A percentile compares a stretch with the other conserved stretches of the same genome.
phyloP scores from a whole-genome alignment of 1,284 basidiomycete genomes.

The Heterobasidion irregulare region DNA sequence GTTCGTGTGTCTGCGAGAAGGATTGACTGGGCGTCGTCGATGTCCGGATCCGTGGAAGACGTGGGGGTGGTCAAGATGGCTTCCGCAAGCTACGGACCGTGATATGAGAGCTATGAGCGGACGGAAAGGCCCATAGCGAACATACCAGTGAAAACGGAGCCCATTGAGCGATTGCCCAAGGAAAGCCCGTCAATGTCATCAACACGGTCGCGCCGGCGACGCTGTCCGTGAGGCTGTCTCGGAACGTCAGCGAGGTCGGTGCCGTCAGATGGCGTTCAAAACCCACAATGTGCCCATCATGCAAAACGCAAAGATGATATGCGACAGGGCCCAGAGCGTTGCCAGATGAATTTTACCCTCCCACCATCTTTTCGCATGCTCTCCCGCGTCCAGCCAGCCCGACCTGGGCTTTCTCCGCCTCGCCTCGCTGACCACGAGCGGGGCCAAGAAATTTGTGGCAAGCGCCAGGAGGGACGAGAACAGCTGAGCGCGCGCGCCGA shows the following conservation, averaged over 20 bases:
- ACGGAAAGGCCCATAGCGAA: slow-evolving; percentile 5
- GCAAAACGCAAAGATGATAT: slow-evolving; percentile 58
- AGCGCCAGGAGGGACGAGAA: slow-evolving; percentile 70
- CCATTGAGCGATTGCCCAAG: slow-evolving; percentile 78
- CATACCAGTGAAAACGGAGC: slow-evolving; percentile 69
- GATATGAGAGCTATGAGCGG: not conserved
- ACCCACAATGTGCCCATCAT: slow-evolving; percentile 74
- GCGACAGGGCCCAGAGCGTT: slow-evolving; percentile 70
- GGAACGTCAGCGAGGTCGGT: slow-evolving; percentile 2
- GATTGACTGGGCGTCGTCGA: slow-evolving; percentile 38
- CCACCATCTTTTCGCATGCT: slow-evolving; percentile 14
- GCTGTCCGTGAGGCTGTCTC: slow-evolving; percentile 50
- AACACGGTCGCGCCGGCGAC: slow-evolving; percentile 57
- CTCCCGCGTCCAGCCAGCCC: not conserved
- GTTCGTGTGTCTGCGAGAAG: slow-evolving; percentile 35
- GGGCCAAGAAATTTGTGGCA: slow-evolving; percentile 61
- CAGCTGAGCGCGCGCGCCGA: slow-evolving; percentile 81
- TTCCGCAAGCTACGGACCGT: slow-evolving; percentile 48
- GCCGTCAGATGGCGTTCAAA: not conserved
- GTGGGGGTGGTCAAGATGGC: slow-evolving; percentile 45
- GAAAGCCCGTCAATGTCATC: slow-evolving; percentile 62
- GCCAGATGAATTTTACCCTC: slow-evolving; percentile 48
- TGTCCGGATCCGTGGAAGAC: slow-evolving; percentile 27
- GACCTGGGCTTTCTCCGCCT: not conserved
- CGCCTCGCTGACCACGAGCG: slow-evolving; percentile 49